Percentiles rank a stretch among this genome's conserved stretches.
Conservation (phyloP, 345 rosid species). For the Murraya paniculata region DNA sequence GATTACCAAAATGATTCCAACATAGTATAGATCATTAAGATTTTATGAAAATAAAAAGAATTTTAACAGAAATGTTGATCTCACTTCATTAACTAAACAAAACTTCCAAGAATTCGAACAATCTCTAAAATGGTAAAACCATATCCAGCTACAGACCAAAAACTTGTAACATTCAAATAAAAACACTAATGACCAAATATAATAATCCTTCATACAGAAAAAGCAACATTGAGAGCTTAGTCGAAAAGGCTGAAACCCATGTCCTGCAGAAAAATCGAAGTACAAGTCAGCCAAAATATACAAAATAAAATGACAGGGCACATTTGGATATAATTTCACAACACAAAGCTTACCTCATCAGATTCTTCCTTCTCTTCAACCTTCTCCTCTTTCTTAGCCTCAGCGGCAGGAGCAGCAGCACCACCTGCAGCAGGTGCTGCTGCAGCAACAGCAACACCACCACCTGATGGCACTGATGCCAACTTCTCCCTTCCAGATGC, state of each 20-base stretch:
- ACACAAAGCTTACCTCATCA: conserved; percentile 51
- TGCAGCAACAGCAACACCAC: conserved; percentile 45
- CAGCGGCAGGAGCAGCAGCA: conserved; percentile 51
- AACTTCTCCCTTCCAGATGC: conserved; percentile 74
- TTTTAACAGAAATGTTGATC: conserved; percentile 4
- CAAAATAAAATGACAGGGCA: no score
- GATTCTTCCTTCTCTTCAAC: conserved; percentile 79
- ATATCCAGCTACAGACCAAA: conserved; percentile 27
- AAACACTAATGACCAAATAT: neutral
- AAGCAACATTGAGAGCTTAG: conserved; percentile 20
- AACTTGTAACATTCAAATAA: conserved; percentile 20
- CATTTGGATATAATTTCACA: neutral
- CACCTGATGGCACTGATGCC: conserved; percentile 73
- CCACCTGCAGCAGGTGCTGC: conserved; percentile 36
- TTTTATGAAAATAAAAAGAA: neutral
- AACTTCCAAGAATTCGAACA: conserved; percentile 16
- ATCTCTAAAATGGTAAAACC: conserved; percentile 10
- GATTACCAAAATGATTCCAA: neutral
- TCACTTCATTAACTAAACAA: conserved; percentile 22
- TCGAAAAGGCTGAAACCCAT: conserved; percentile 90
- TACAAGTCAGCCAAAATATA: neutral
- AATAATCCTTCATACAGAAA: conserved; percentile 12
- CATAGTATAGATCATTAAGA: neutral
- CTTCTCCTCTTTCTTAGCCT: conserved; percentile 67
- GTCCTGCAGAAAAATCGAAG: conserved; percentile 39